phyloP scores from a whole-genome alignment of 257 asterid species.

The Nicotiana sylvestris region DNA sequence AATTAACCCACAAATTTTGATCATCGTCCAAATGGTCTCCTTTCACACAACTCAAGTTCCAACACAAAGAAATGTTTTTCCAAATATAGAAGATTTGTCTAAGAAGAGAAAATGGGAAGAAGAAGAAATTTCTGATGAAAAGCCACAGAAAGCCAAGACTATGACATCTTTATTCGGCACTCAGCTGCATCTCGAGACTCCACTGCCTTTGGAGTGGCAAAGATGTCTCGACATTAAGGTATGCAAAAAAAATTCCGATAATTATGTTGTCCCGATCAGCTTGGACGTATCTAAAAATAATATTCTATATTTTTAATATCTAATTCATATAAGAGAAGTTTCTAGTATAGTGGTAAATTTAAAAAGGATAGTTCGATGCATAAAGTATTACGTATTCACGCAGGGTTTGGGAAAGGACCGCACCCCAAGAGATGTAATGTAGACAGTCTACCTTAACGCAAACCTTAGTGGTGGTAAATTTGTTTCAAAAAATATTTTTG shows the following conservation, averaged over 20 bases:
- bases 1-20: background rate
- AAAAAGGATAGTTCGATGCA: no score
- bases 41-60: slow-evolving; percentile 34
- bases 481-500: background rate
- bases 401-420: no score
- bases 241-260: background rate
- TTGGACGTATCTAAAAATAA: background rate
- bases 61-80: slow-evolving; percentile 15
- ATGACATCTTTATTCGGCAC: slow-evolving; percentile 16
- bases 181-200: slow-evolving; percentile 33
- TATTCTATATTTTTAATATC: background rate
- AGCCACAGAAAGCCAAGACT: slow-evolving; percentile 23
- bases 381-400: no score
- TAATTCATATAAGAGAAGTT: background rate
- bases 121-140: slow-evolving; percentile 4
- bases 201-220: slow-evolving; percentile 64
- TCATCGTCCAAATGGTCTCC: slow-evolving; percentile 37
- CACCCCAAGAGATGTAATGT: no score
- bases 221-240: slow-evolving; percentile 70
- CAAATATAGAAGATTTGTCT: slow-evolving; percentile 29
- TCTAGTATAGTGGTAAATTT: background rate
- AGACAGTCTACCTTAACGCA: no score
- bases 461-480: background rate
- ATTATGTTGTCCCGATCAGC: background rate
- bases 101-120: slow-evolving; percentile 58